Conservation (phyloP, 2,329 filamentous ascomycete species). For the Coniochaeta sp. region DNA sequence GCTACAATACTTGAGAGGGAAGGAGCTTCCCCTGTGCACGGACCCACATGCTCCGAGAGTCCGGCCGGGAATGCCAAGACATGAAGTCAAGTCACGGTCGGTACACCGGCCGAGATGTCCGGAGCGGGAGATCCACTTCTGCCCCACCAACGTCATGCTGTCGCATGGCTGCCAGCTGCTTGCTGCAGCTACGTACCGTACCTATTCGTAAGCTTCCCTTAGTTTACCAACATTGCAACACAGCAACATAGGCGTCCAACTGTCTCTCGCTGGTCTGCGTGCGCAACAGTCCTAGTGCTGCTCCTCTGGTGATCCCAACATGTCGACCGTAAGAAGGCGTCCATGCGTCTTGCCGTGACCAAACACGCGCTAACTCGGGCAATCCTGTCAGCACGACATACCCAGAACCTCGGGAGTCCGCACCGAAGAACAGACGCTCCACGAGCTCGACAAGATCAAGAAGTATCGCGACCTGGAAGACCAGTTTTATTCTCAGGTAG, state of each 20-base stretch:
- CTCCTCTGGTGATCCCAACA: not conserved
- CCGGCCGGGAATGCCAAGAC: not conserved
- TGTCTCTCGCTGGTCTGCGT: not conserved
- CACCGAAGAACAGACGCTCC: slow-evolving; percentile 62
- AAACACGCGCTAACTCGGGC: not conserved
- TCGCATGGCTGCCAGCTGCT: not conserved
- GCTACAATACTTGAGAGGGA: not conserved
- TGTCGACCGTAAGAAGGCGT: slow-evolving; percentile 5
- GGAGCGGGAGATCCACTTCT: not conserved
- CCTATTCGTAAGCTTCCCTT: not conserved
- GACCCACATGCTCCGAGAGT: not conserved
- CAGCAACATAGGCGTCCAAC: not conserved
- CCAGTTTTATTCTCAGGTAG: slow-evolving; percentile 59
- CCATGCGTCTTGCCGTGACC: slow-evolving; percentile 6
- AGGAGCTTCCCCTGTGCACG: not conserved
- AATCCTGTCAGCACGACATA: slow-evolving; percentile 67
- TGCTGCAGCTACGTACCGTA: too few species aligned
- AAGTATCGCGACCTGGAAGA: slow-evolving; percentile 68
- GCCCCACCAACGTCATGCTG: not conserved
- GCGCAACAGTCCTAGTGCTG: not conserved
- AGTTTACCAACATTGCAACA: too few species aligned
- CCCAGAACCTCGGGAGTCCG: slow-evolving; percentile 57
- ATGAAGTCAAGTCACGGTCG: not conserved
- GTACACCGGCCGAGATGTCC: not conserved
- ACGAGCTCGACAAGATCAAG: slow-evolving; percentile 68